Conservation (phyloP, 306 rosid species). For the cucumber (Cucumis sativus) region DNA sequence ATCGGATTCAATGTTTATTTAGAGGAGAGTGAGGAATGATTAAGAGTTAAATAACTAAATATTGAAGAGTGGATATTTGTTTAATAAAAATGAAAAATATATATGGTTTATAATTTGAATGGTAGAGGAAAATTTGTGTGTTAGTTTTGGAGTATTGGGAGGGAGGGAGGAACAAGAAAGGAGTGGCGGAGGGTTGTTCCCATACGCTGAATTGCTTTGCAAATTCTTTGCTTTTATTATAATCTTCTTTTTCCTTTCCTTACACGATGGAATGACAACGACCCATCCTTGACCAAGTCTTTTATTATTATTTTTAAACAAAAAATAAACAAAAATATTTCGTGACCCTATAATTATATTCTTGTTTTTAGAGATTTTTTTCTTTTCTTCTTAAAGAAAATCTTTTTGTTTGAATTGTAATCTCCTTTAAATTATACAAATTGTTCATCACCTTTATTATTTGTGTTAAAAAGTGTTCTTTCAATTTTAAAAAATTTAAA, state of each 20-base stretch:
- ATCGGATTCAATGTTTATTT: too few relatives aligned
- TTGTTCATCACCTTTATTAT: too few relatives aligned
- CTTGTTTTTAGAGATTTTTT: neutral
- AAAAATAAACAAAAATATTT: neutral
- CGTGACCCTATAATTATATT: neutral
- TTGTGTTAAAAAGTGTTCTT: too few relatives aligned
- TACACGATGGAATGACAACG: neutral
- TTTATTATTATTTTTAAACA: neutral
- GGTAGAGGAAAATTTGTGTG: neutral
- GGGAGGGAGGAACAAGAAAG: neutral
- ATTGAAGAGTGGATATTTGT: too few relatives aligned
- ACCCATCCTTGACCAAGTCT: neutral
- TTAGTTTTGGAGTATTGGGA: neutral
- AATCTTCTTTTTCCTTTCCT: neutral
- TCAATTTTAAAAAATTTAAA: too few relatives aligned
- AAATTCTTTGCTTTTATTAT: neutral
- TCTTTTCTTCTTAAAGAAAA: too few relatives aligned
- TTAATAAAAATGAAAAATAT: too few relatives aligned
- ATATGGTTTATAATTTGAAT: too few relatives aligned
- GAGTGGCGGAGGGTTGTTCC: constrained; percentile 4
- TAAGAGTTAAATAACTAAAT: too few relatives aligned
- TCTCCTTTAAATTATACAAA: too few relatives aligned
- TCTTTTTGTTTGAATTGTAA: too few relatives aligned
- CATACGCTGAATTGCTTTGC: neutral
- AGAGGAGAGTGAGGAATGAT: too few relatives aligned